These are phyloP conservation scores for Carnegiea gigantea DNA, from an alignment of 179 eudicot genomes.

Conservation along the genomic window DNA sequence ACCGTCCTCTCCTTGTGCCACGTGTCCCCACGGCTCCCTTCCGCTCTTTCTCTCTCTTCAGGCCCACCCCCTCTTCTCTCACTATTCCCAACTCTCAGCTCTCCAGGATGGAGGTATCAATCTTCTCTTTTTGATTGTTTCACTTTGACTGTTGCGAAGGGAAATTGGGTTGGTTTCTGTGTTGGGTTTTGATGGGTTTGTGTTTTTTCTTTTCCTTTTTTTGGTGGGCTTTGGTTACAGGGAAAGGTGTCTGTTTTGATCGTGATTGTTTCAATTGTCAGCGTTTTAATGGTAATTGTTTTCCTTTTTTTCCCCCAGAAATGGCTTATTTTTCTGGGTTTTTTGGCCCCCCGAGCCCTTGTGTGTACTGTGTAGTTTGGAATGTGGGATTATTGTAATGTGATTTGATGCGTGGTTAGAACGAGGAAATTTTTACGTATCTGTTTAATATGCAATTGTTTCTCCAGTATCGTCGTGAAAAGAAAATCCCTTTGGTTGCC, in stretches of 20 bases:
- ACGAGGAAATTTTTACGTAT: not conserved
- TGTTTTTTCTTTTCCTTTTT: not conserved
- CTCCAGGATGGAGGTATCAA: constrained; percentile 65
- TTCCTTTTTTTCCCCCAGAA: not conserved
- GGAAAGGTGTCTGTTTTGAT: constrained; percentile 26
- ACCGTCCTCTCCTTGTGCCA: constrained; percentile 28
- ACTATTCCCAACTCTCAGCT: constrained; percentile 55
- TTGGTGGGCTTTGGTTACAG: constrained; percentile 15
- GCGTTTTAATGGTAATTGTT: constrained; percentile 8
- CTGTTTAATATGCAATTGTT: not conserved
- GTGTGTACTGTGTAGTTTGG: not conserved
- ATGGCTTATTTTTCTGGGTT: not conserved
- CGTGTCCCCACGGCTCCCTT: constrained; percentile 33
- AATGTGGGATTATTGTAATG: not conserved
- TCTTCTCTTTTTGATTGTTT: not conserved
- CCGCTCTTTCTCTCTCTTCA: constrained; percentile 31
- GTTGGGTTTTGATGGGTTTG: constrained; percentile 21
- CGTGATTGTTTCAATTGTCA: constrained; percentile 21
- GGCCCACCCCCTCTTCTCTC: constrained; percentile 19
- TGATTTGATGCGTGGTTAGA: not conserved
- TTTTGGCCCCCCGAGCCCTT: not conserved
- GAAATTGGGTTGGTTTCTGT: constrained; percentile 12
- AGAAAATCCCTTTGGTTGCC: not conserved
- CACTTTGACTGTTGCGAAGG: not conserved
- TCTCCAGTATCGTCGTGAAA: not conserved